Percentiles rank a stretch among this genome's conserved stretches.
Conservation (phyloP, 257 asterid genomes). For the Paraleonurus japonicus region DNA sequence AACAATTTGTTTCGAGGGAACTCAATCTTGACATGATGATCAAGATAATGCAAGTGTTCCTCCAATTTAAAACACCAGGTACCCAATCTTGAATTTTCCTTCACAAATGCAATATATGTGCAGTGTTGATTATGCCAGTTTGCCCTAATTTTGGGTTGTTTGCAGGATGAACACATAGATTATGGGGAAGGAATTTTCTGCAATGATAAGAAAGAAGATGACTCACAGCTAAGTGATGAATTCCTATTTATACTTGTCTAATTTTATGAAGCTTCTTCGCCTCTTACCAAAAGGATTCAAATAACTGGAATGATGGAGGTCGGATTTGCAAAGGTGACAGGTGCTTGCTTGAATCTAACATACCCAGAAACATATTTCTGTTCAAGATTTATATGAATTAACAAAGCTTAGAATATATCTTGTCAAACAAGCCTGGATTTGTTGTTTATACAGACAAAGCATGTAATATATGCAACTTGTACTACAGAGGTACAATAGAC, state of each 20-base stretch:
- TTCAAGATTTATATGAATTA: not conserved
- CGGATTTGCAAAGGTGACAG: not conserved
- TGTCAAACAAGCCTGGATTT: not conserved
- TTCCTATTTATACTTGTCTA: not conserved
- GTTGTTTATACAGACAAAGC: not conserved
- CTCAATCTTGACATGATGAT: slow-evolving; percentile 81
- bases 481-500: not conserved
- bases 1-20: slow-evolving; percentile 81
- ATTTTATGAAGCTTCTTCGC: not conserved
- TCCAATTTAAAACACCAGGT: too few species aligned
- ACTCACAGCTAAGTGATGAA: too few species aligned
- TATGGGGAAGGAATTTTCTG: slow-evolving; percentile 56
- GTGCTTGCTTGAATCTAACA: not conserved
- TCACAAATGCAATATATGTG: not conserved
- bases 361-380: not conserved
- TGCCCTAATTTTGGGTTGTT: not conserved
- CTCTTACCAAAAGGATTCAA: not conserved
- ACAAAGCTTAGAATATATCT: not conserved
- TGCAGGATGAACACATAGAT: slow-evolving; percentile 64
- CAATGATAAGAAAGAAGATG: slow-evolving; percentile 68
- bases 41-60: slow-evolving; percentile 78
- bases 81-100: too few species aligned
- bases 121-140: not conserved
- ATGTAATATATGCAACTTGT: not conserved
- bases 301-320: not conserved